phyloP scores from a whole-genome alignment of 805 yeast species.

The Suhomyces vadensis region DNA sequence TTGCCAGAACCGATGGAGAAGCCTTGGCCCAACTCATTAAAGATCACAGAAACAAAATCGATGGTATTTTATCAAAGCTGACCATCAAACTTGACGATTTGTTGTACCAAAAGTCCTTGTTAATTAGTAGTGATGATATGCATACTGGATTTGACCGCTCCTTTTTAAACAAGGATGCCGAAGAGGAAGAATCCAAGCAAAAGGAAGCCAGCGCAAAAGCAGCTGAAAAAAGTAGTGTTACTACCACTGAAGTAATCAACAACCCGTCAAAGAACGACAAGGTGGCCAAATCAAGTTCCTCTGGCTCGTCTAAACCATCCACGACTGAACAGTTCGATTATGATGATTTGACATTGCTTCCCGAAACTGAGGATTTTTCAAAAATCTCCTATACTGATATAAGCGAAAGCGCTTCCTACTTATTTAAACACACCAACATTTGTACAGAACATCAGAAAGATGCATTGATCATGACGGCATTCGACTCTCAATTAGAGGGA shows the following conservation, averaged over 20 bases:
- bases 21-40: slow-evolving; percentile 40
- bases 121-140: slow-evolving; percentile 87
- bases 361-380: slow-evolving; percentile 68
- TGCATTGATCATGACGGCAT: slow-evolving; percentile 88
- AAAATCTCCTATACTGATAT: slow-evolving; percentile 52
- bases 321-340: slow-evolving; percentile 28
- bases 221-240: slow-evolving; percentile 22
- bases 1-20: slow-evolving; percentile 40
- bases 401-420: slow-evolving; percentile 49
- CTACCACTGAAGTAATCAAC: slow-evolving; percentile 34
- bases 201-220: neutral
- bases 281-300: slow-evolving; percentile 8
- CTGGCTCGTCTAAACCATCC: slow-evolving; percentile 2
- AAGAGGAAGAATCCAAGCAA: slow-evolving; percentile 17
- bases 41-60: slow-evolving; percentile 71
- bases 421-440: slow-evolving; percentile 63
- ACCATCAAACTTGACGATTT: slow-evolving; percentile 65
- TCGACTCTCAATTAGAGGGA: slow-evolving; percentile 73
- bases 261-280: slow-evolving; percentile 1
- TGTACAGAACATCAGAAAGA: slow-evolving; percentile 86
- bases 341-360: slow-evolving; percentile 56
- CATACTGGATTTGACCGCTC: slow-evolving; percentile 91
- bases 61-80: slow-evolving; percentile 62
- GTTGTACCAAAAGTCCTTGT: slow-evolving; percentile 65
- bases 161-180: slow-evolving; percentile 61